phyloP scores from a whole-genome alignment of 78 protist species.

The Pigoraptor vietnamica region DNA sequence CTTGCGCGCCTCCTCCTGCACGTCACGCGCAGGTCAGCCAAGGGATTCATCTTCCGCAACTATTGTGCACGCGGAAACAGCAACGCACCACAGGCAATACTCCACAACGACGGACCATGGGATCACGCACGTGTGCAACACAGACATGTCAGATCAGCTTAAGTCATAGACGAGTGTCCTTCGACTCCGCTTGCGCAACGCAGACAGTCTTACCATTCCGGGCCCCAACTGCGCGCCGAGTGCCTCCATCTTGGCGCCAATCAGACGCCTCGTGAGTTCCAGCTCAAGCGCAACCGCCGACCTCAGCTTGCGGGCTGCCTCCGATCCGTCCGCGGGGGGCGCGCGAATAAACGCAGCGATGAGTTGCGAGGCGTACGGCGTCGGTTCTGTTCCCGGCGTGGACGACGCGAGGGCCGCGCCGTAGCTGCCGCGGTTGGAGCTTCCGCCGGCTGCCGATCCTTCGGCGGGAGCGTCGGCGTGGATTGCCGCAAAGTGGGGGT shows the following conservation, averaged over 20 bases:
- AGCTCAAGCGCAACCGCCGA: background rate
- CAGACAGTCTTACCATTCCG: background rate
- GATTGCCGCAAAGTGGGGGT: background rate
- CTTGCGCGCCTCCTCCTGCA: background rate
- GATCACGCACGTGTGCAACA: too few species aligned
- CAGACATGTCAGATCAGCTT: background rate
- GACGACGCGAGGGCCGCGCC: background rate
- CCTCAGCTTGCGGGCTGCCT: background rate
- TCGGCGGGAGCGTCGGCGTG: background rate
- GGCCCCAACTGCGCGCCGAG: background rate
- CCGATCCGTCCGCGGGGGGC: background rate
- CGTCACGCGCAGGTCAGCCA: too few species aligned
- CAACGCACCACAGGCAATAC: background rate
- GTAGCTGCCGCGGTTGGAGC: background rate
- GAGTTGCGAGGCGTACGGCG: background rate
- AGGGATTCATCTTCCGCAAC: background rate
- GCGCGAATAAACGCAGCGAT: background rate
- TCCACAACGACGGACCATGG: background rate
- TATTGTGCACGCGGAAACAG: background rate
- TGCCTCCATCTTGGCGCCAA: background rate
- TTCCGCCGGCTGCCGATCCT: background rate
- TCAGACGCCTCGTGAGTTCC: background rate
- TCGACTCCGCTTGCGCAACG: too few species aligned
- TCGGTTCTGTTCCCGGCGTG: background rate
- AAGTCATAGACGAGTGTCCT: background rate